Base-by-base conservation (phyloP, 257 asterid genomes). In the Eustoma russellianum region DNA sequence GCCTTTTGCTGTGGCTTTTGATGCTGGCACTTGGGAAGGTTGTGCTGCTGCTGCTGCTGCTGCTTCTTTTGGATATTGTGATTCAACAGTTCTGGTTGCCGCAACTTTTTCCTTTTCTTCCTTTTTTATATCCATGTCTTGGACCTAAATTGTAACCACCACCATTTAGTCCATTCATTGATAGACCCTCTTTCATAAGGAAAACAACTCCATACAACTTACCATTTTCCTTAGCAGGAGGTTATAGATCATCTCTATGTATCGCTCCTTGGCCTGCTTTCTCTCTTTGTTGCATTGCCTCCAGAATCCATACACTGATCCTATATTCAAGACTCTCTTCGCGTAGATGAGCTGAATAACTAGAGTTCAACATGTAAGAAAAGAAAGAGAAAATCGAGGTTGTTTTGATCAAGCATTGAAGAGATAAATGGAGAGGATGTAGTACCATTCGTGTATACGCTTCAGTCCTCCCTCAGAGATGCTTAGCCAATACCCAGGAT, bases 341-440 rank as follows among this genome's bases (percentile, higher is more conserved):
- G 97, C 91, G 11, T 88, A 88, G 17, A 84, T 88, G 77, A 80
- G 80, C 95, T 49, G 97, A 84, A 59, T 84, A 88, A 77, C 97
- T 85, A 78, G 74, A 69, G 34, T 0, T 1, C 28, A 64, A 53
- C 34, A 54, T 46, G 46, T 14, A n/a, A 5, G 56, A 47, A 41
- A 41, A 17, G 54, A 33, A 50, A 10, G 18, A 46, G 12, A 35
- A 10, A n/a, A 24, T 13, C 17, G 30, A 24, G 17, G 9, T 24
- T 0, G 49, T 53, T 14, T 11, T 24, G n/a, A 17, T 15, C 15
- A 12, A 24, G 5, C 17, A 18, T 18, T 43, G 17, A 47, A 28
- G 19, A 35, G 12, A 13, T 17, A 48, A 46, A 19, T 5, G 41
- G 7, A 38, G 16, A 49, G 41, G 41, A 24, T 24, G 30, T 10